Evolutionary conservation across 108 stramenopile species (phyloP).

Genomic region (Skeletonema costatum): DNA sequence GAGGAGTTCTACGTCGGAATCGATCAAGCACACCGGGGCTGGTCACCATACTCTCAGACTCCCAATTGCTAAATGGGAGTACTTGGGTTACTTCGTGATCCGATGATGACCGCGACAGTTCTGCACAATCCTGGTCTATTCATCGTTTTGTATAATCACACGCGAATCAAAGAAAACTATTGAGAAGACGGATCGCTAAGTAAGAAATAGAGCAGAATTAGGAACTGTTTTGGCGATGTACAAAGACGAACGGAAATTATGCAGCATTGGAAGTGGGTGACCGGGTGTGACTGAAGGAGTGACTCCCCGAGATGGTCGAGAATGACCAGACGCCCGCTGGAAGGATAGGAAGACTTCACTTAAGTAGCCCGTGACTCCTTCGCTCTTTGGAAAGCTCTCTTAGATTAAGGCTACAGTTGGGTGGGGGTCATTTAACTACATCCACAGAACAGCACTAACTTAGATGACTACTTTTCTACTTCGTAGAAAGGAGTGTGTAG

Average conservation of each 20-base stretch:
- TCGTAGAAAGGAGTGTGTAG: neutral
- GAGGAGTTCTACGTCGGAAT: neutral
- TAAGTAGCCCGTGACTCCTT: no score
- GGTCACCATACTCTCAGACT: neutral
- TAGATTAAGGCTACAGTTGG: no score
- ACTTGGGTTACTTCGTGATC: neutral
- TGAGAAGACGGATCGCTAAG: neutral
- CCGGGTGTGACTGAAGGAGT: no score
- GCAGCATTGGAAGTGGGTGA: neutral
- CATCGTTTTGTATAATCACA: neutral
- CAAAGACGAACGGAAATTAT: neutral
- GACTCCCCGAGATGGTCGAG: no score
- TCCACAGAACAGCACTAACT: neutral
- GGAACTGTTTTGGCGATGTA: neutral
- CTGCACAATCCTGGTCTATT: neutral
- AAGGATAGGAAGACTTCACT: no score
- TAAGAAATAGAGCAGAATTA: neutral
- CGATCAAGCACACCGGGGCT: neutral
- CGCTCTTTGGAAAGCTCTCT: no score
- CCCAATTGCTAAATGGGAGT: neutral
- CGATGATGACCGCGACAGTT: neutral
- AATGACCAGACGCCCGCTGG: neutral
- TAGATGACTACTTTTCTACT: neutral
- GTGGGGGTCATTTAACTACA: neutral
- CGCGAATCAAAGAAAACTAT: neutral